Evolutionary conservation across 1,139 yeast species (phyloP).

Genomic region (Blastobotrys apis): DNA sequence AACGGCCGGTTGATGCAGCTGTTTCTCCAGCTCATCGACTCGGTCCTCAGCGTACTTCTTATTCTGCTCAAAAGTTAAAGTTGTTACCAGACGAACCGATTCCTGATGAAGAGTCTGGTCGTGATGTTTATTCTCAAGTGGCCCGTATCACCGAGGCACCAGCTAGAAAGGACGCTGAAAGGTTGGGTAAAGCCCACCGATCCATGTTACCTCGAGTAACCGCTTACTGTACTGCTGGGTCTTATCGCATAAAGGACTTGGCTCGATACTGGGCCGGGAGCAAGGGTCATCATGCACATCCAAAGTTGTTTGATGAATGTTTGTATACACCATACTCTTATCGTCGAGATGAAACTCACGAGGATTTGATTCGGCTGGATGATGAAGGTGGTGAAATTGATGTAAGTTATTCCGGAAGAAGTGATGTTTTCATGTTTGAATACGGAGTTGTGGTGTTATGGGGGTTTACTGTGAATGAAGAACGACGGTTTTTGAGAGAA

Average conservation of each 20-base stretch:
- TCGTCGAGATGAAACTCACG: conserved; percentile 53
- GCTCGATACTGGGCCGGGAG: conserved; percentile 81
- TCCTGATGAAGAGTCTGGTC: conserved; percentile 38
- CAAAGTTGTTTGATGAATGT: conserved; percentile 90
- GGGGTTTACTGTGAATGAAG: conserved; percentile 88
- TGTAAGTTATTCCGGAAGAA: conserved; percentile 62
- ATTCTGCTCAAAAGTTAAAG: conserved; percentile 82
- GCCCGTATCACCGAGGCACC: conserved; percentile 83
- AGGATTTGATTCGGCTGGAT: conserved; percentile 59
- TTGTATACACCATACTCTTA: conserved; percentile 77
- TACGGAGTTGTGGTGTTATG: conserved; percentile 93
- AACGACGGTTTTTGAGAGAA: conserved; percentile 74
- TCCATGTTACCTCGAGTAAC: conserved; percentile 67
- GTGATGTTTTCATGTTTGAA: conserved; percentile 83
- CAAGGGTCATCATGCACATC: conserved; percentile 62
- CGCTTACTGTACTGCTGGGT: conserved; percentile 92
- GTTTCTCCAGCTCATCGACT: conserved; percentile 36
- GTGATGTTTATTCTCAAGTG: conserved; percentile 75
- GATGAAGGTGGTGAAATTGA: conserved; percentile 96
- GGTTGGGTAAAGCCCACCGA: conserved; percentile 85
- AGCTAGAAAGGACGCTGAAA: conserved; percentile 92
- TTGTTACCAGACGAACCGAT: conserved; percentile 76
- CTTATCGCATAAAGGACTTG: conserved; percentile 82
- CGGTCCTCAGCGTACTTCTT: conserved; percentile 85
- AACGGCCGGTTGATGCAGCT: conserved; percentile 1